Evolutionary conservation across 768 basidiomycete species (phyloP).

Genomic region (Serendipita sp.): DNA sequence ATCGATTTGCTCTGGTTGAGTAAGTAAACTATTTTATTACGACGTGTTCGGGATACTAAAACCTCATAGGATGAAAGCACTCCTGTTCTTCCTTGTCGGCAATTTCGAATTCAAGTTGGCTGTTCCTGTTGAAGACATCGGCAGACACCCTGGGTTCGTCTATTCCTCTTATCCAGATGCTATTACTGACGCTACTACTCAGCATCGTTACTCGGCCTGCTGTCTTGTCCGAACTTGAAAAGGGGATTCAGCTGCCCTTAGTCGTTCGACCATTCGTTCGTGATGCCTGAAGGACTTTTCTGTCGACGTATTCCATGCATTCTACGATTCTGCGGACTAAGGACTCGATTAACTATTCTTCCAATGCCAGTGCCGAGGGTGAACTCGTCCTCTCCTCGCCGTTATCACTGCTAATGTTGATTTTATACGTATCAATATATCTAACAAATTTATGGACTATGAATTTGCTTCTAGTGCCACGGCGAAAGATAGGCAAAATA

Average conservation of each 20-base stretch:
- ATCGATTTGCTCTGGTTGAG: conserved; percentile 4
- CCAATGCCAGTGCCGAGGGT: too few relatives aligned
- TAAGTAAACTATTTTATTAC: not conserved
- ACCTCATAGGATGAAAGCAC: not conserved
- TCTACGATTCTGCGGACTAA: not conserved
- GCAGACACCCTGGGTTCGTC: not conserved
- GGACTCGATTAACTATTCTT: not conserved
- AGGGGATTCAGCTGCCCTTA: conserved; percentile 7
- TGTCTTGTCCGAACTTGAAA: not conserved
- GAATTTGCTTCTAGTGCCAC: too few relatives aligned
- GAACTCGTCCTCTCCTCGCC: too few relatives aligned
- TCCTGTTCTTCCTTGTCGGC: not conserved
- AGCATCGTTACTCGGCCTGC: not conserved
- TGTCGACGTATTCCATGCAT: not conserved
- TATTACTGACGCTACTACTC: not conserved
- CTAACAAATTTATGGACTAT: too few relatives aligned
- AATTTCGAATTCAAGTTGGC: conserved; percentile 5
- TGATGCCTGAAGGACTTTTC: not conserved
- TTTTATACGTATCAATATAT: too few relatives aligned
- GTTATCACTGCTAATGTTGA: too few relatives aligned
- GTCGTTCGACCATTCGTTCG: not conserved
- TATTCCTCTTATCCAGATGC: not conserved
- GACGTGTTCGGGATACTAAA: not conserved
- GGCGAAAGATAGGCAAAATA: too few relatives aligned
- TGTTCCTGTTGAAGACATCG: not conserved